Base-by-base conservation (phyloP, 345 rosid genomes). In the Abelmoschus esculentus region DNA sequence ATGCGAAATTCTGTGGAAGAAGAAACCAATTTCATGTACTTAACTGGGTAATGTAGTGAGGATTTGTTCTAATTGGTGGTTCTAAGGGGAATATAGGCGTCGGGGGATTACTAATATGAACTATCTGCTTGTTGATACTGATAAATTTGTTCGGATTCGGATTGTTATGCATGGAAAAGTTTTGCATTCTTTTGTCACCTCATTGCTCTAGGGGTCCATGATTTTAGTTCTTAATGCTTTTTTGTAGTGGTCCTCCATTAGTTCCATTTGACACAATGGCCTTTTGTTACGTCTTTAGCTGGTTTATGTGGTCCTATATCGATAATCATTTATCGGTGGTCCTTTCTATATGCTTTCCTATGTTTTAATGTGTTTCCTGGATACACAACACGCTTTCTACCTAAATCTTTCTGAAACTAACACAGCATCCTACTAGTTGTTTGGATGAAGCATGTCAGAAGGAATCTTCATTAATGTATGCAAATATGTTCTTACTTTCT, bases 261-360 rank as follows among this genome's bases (percentile, higher is more conserved):
- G 56, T 69, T 55, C 57, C 50, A 55, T 74, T 66, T 75, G 5
- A 10, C 29, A 56, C 32, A 56, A 8, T 19, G 61, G 10, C 14
- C 6, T 22, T 56, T 56, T 10, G 32, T 3, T 7, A 53, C 8
- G 32, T 56, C 12, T 69, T 70, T 53, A n/a, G n/a, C 64, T 46
- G 67, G 70, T 34, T 50, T 26, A 67, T 74, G 81, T 76, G 85
- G 81, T 84, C 87, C 87, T 74, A 15, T 64, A 34, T 75, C 11
- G 73, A 74, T 75, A 3, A 49, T 66, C 55, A 22, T 67, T 73
- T 50, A 17, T 5, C 11, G n/a, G 76, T 77, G 85, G 80, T 74
- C 77, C 80, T 76, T 7, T 47, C 54, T 15, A 8, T 40, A 26
- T 26, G 14, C 8, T 66, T 47, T 26, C 38, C 28, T 14, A 55